These are phyloP conservation scores for Phytophthora sp. DNA, from an alignment of 352 stramenopile genomes.

Conservation along the genomic window DNA sequence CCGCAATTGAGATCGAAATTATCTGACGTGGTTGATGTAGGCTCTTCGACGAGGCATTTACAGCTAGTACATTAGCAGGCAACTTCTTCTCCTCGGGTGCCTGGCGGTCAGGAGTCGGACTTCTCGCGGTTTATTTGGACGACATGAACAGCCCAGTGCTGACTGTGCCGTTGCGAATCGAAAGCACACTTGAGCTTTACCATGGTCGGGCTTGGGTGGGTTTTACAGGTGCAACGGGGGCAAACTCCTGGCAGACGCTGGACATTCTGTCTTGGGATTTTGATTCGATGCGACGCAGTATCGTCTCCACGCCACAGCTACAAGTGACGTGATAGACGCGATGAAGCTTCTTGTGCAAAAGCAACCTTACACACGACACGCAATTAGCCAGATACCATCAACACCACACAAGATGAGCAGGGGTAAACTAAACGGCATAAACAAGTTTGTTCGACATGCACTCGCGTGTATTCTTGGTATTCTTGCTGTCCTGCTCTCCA, in stretches of 20 bases:
- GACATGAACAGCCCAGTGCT: conserved; percentile 83
- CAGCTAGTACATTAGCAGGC: conserved; percentile 55
- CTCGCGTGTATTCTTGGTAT: conserved; percentile 49
- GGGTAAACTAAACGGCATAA: conserved; percentile 20
- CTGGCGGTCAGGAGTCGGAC: conserved; percentile 67
- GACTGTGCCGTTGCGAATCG: conserved; percentile 87
- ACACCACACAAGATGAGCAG: conserved; percentile 6
- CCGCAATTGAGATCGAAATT: not conserved
- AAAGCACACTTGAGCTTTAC: conserved; percentile 76
- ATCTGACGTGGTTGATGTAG: conserved; percentile 33
- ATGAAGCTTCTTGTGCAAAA: not conserved
- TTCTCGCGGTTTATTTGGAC: conserved; percentile 90
- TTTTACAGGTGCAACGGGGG: conserved; percentile 91
- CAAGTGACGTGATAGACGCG: too few species aligned
- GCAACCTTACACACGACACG: not conserved
- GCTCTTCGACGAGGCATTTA: conserved; percentile 67
- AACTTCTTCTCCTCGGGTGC: conserved; percentile 73
- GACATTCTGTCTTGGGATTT: conserved; percentile 90
- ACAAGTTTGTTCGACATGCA: conserved; percentile 37
- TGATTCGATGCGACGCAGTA: conserved; percentile 49
- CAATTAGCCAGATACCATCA: conserved; percentile 2
- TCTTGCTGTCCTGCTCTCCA: conserved; percentile 38
- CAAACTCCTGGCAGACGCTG: conserved; percentile 86
- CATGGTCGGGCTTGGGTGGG: conserved; percentile 90
- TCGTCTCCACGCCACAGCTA: conserved; percentile 21